phyloP scores from a whole-genome alignment of 768 basidiomycete genomes.

The Tephrocybe sp. region DNA sequence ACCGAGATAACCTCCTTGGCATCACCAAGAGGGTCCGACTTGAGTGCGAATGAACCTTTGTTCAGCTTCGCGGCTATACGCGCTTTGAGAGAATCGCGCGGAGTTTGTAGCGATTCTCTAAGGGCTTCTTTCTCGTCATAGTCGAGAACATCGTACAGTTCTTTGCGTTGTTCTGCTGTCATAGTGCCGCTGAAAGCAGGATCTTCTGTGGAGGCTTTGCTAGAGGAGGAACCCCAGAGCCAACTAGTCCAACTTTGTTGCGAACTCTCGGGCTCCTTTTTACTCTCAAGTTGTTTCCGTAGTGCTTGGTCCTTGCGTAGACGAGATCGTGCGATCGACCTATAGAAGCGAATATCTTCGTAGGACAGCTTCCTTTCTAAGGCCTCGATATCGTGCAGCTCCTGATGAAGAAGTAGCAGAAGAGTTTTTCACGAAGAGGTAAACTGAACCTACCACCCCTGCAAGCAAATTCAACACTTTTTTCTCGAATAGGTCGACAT shows the following conservation, averaged over 20 bases:
- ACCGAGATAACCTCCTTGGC: conserved; percentile 78
- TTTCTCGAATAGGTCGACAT: conserved; percentile 84
- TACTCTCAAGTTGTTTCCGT: conserved; percentile 68
- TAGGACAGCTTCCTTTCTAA: conserved; percentile 87
- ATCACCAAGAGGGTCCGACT: conserved; percentile 64
- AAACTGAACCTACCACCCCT: conserved; percentile 49
- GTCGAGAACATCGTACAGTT: conserved; percentile 89
- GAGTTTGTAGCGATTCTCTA: conserved; percentile 64
- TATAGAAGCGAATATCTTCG: conserved; percentile 95
- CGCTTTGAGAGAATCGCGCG: conserved; percentile 78
- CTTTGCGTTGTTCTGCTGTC: conserved; percentile 87
- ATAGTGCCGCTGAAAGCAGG: conserved; percentile 63
- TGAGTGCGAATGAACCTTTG: conserved; percentile 86
- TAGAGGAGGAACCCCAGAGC: conserved; percentile 72
- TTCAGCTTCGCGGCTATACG: conserved; percentile 77
- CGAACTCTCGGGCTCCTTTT: conserved; percentile 51
- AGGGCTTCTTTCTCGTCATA: conserved; percentile 87
- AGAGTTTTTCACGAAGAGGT: not conserved
- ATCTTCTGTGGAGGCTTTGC: conserved; percentile 44
- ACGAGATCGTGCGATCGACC: conserved; percentile 89
- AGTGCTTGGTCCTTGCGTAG: conserved; percentile 83
- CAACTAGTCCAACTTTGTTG: conserved; percentile 68
- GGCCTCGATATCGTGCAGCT: conserved; percentile 49
- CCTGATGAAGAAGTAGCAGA: conserved; percentile 38
- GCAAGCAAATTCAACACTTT: conserved; percentile 56